Evolutionary conservation across 768 basidiomycete species (phyloP), one percentile per base, ranked within the genome.

Genomic region (Termitomyces sp.): DNA sequence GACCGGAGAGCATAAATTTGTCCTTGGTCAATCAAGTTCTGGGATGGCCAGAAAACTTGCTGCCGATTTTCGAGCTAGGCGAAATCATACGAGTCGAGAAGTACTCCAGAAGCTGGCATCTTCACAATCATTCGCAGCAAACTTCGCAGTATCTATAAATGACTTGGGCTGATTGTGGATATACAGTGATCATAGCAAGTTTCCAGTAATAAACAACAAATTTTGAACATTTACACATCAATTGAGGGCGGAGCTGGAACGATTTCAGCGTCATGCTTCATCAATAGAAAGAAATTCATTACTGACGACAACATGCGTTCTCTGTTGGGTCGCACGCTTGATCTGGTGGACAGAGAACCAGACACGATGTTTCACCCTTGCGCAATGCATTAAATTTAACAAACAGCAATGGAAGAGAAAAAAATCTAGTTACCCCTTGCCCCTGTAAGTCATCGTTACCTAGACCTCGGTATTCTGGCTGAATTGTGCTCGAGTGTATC

Each of bases 401-500:
- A n/a, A 33, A 30, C 32, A 48, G n/a, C 2, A 20, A 50, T 49
- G 14, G 46, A 50, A 5, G 14, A 30, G 7, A 43, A 20, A 20
- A 20, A 12, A 38, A 49, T 48, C 38, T 36, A 50, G 58, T 41
- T 48, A 87, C 85, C 12, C 80, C 59, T 57, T 73, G 75, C 28
- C 81, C 82, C 41, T 83, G 82, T 10, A 79, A 76, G 53, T 73
- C 66, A 47, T 72, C 63, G 50, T 67, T 73, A 49, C 68, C 72
- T 47, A 72, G 66, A 64, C 68, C 67, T 50, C 74, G 77, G 63
- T 92, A 93, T 68, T 97, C 95, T 6, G 95, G 95, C 67, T 97
- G 95, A 61, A 97, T 95, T 2, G 95, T 97, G 64, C 89, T 88
- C 5, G 91, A 93, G 74, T 98, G 97, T 59, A 99, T 94, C 30